A percentile compares a stretch with the other conserved stretches of the same genome.
Evolutionary conservation across 2,329 filamentous ascomycete species (phyloP).

Genomic region (Rutstroemia sp.): DNA sequence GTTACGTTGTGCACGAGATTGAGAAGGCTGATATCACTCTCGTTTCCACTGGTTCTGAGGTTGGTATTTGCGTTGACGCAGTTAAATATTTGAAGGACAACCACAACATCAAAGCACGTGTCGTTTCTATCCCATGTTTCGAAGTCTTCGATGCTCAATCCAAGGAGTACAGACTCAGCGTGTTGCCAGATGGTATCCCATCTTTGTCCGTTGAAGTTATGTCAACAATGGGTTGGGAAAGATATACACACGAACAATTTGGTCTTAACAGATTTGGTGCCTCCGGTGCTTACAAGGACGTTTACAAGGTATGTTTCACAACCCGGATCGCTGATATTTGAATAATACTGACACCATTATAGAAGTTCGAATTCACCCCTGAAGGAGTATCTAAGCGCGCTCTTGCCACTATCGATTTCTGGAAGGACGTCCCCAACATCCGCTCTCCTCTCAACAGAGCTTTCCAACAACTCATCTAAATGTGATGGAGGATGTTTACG

Average conservation of each 20-base stretch:
- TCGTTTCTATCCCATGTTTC: slow-evolving; percentile 93
- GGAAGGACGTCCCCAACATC: slow-evolving; percentile 85
- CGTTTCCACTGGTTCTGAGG: slow-evolving; percentile 93
- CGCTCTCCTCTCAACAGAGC: slow-evolving; percentile 95
- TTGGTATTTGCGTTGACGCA: slow-evolving; percentile 86
- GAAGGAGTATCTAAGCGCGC: slow-evolving; percentile 96
- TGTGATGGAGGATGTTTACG: not conserved
- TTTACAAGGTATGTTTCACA: slow-evolving; percentile 67
- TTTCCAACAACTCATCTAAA: slow-evolving; percentile 93
- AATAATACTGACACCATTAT: slow-evolving; percentile 33
- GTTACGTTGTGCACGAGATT: slow-evolving; percentile 82
- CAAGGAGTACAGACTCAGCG: slow-evolving; percentile 91
- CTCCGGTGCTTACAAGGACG: slow-evolving; percentile 93
- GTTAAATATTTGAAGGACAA: slow-evolving; percentile 87
- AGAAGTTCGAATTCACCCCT: slow-evolving; percentile 99
- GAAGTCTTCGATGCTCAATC: slow-evolving; percentile 92
- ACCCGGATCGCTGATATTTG: not conserved
- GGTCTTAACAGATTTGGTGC: slow-evolving; percentile 98
- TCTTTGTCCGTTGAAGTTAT: slow-evolving; percentile 92
- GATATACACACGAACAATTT: slow-evolving; percentile 99
- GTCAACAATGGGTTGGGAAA: slow-evolving; percentile 97
- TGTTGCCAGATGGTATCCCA: slow-evolving; percentile 90
- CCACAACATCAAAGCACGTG: slow-evolving; percentile 77
- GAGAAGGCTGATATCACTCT: slow-evolving; percentile 81
- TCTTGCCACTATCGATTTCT: slow-evolving; percentile 87